Conservation (phyloP, 495 filamentous ascomycete genomes). For the Annulohypoxylon nitens region DNA sequence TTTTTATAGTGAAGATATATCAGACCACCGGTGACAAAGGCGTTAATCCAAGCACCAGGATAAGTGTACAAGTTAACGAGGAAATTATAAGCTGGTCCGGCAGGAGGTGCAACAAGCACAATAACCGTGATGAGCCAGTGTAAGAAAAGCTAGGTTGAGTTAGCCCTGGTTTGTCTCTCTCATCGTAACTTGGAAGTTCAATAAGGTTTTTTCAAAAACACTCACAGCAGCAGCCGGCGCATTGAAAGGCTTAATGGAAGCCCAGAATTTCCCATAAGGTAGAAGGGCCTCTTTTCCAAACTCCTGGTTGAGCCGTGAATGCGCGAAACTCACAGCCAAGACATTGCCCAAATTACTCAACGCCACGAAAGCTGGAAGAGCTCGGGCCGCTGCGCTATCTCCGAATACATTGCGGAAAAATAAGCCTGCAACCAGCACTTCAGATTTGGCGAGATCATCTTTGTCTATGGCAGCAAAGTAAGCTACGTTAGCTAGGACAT, state of each 20-base stretch:
- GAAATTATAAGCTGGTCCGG: conserved; percentile 57
- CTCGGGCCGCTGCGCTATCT: conserved; percentile 65
- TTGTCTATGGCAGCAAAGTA: conserved; percentile 78
- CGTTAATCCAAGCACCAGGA: conserved; percentile 60
- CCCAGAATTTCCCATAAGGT: conserved; percentile 72
- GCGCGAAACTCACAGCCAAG: conserved; percentile 76
- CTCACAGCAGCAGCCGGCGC: conserved; percentile 61
- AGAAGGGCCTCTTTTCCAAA: conserved; percentile 75
- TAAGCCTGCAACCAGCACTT: conserved; percentile 70
- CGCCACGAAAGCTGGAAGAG: conserved; percentile 77
- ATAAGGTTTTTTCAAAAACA: neutral
- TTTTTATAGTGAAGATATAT: conserved; percentile 60
- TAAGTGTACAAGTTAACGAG: conserved; percentile 58
- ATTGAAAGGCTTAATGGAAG: conserved; percentile 74
- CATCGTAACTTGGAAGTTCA: neutral
- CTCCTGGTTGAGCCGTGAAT: conserved; percentile 74
- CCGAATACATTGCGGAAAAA: conserved; percentile 80
- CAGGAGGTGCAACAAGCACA: conserved; percentile 60
- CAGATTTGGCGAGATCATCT: conserved; percentile 70
- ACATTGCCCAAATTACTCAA: conserved; percentile 81
- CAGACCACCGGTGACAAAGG: conserved; percentile 70
- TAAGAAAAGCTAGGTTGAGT: conserved; percentile 55
- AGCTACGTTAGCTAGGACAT: conserved; percentile 78
- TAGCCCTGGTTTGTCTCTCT: neutral
- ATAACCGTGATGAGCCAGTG: conserved; percentile 64